phyloP scores from a whole-genome alignment of 1,284 basidiomycete genomes.

The Ceratobasidium sp. region DNA sequence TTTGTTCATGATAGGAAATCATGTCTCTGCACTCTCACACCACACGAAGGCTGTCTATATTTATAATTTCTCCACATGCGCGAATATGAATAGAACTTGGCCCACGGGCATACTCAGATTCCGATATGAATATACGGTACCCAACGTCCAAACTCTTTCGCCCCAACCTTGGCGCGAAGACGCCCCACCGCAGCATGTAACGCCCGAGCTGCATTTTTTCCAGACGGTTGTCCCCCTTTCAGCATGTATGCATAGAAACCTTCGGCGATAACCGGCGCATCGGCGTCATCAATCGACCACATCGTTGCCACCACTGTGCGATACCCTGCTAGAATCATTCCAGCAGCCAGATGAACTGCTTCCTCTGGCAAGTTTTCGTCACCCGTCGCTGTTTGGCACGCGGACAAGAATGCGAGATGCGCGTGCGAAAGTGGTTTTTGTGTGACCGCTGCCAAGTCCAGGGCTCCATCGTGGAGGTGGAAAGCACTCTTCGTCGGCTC shows the following conservation, averaged over 20 bases:
- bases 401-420: conserved; percentile 4
- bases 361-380: conserved; percentile 8
- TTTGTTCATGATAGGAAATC: too few species aligned
- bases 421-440: not conserved
- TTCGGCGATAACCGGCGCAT: conserved; percentile 1
- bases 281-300: too few species aligned
- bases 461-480: conserved; percentile 17
- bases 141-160: not conserved
- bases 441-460: not conserved
- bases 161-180: not conserved
- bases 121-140: conserved; percentile 27
- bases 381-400: conserved; percentile 19
- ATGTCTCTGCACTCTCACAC: too few species aligned
- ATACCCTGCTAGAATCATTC: conserved; percentile 14
- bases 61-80: too few species aligned
- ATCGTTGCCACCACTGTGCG: conserved; percentile 23
- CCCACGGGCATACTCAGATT: too few species aligned
- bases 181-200: conserved; percentile 1
- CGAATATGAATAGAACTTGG: too few species aligned
- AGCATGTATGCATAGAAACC: conserved; percentile 1
- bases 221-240: not conserved
- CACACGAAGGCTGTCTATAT: too few species aligned
- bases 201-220: not conserved
- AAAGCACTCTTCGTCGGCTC: conserved; percentile 31
- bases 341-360: conserved; percentile 31